These are phyloP conservation scores for Hapsidospora chrysogenum DNA, from an alignment of 495 filamentous ascomycete species.

Conservation along the genomic window DNA sequence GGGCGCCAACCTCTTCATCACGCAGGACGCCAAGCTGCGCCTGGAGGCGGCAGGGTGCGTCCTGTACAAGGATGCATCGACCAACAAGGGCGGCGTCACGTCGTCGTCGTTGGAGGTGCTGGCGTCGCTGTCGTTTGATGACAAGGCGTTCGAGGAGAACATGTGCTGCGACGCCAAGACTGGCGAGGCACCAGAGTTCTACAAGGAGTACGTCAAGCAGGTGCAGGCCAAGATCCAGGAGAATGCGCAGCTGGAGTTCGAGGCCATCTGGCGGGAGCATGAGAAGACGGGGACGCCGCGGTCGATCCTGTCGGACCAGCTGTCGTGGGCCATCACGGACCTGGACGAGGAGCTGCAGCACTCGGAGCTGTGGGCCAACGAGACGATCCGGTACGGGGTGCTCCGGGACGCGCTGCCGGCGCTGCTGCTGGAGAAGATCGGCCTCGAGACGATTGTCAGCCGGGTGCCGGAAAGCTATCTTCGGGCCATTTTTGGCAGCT, in stretches of 20 bases:
- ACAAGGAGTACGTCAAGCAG: constrained; percentile 77
- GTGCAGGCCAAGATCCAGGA: constrained; percentile 79
- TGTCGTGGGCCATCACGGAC: constrained; percentile 81
- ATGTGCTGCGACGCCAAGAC: constrained; percentile 68
- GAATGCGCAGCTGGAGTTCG: constrained; percentile 87
- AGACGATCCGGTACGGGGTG: constrained; percentile 57
- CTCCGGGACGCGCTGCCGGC: constrained; percentile 75
- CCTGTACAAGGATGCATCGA: constrained; percentile 92
- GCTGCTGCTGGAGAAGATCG: constrained; percentile 73
- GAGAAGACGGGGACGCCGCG: constrained; percentile 60
- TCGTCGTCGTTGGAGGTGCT: constrained; percentile 96
- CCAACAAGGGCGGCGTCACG: constrained; percentile 97
- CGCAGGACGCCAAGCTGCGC: constrained; percentile 90
- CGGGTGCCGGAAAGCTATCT: constrained; percentile 88
- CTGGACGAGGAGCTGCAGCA: constrained; percentile 90
- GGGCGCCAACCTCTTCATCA: constrained; percentile 96
- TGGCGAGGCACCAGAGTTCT: constrained; percentile 75
- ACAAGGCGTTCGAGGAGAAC: constrained; percentile 69
- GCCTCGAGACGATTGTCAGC: constrained; percentile 68
- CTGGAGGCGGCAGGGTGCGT: constrained; percentile 88
- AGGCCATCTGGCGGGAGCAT: constrained; percentile 93
- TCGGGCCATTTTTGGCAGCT: constrained; percentile 87
- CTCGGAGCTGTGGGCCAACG: constrained; percentile 80
- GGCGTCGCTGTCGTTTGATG: constrained; percentile 85
- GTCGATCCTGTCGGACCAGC: constrained; percentile 72